These are phyloP conservation scores for Xylaria multiplex DNA, from an alignment of 2,329 filamentous ascomycete genomes.

Conservation along the genomic window DNA sequence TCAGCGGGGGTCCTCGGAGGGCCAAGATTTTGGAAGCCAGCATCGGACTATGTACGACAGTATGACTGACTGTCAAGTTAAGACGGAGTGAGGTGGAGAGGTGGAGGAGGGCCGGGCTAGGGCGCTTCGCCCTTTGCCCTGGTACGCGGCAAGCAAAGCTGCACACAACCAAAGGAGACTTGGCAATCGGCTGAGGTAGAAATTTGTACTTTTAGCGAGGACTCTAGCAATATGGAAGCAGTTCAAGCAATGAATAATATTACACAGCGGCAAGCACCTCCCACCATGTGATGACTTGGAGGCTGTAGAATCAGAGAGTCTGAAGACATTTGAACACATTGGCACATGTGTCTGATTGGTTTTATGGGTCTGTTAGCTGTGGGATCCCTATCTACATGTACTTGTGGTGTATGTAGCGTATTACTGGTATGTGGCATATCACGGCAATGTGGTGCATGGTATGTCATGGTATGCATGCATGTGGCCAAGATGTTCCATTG, in stretches of 20 bases:
- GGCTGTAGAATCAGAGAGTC: neutral
- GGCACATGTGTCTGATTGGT: slow-evolving; percentile 1
- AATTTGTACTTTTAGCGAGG: slow-evolving; percentile 48
- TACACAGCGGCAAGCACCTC: slow-evolving; percentile 32
- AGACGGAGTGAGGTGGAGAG: slow-evolving; percentile 30
- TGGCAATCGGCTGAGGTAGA: slow-evolving; percentile 34
- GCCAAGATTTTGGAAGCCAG: slow-evolving; percentile 45
- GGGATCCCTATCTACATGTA: neutral
- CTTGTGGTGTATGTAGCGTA: too few relatives aligned
- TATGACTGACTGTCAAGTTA: slow-evolving; percentile 40
- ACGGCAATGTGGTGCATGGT: neutral
- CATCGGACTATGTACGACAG: slow-evolving; percentile 47
- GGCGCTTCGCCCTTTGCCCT: slow-evolving; percentile 33
- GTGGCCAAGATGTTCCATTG: slow-evolving; percentile 27
- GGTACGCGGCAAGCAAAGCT: slow-evolving; percentile 34
- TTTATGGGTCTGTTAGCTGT: neutral
- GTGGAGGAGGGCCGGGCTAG: slow-evolving; percentile 34
- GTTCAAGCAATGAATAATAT: slow-evolving; percentile 38
- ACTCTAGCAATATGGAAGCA: slow-evolving; percentile 44
- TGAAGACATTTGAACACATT: neutral
- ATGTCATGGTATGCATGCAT: neutral
- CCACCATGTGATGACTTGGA: neutral
- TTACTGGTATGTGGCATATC: neutral
- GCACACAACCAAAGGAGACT: slow-evolving; percentile 15
- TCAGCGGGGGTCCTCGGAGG: slow-evolving; percentile 35